Evolutionary conservation across 2,329 filamentous ascomycete species (phyloP), one percentile per base, ranked within the genome.

Genomic region (Cladophialophora psammophila): DNA sequence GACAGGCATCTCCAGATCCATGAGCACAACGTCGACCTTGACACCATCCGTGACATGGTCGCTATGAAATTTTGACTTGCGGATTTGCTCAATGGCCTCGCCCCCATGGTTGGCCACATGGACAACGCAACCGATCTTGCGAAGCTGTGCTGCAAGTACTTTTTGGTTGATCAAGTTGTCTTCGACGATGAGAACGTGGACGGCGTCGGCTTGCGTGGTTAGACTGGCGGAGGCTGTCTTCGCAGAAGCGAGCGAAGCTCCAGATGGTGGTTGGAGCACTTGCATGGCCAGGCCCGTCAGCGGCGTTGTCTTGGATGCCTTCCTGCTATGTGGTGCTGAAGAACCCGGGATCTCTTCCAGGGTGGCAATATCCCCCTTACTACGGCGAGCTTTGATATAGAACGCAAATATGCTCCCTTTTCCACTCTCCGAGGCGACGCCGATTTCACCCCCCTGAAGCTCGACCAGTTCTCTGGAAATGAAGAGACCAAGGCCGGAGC

Each of bases 1-100:
- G 52, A 93, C 85, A 0, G 91, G 91, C 91, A 94, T 94, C 74
- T 93, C 91, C 56, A 93, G 83, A 74, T 94, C 91, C 91, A 94
- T 93, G 5, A 94, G 78, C 12, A 94, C 88, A 54, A 93, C 83
- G 8, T 87, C 87, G 31, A 91, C 75, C 3, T 72, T 67, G 0
- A 67, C 32, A 1, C 69, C 69, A 31, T 67, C 61, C 0, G 32
- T 31, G 8, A 60, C 32, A 2, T 72, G 71, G 38, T 76, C 70
- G 34, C 58, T 61, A 31, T 66, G 52, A 77, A 96, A 98, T 77
- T 92, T 91, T 81, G 91, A 94, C 77, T 90, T 88, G 84, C 95
- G 93, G 7, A 83, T 76, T 2, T 78, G 76, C 0, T 80, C 79
- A 0, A 85, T 74, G 59, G 80, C 81, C 70, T 83, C 80, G 13